Evolutionary conservation across 306 rosid species (phyloP).

Genomic region (Prinsepia uniflora): DNA sequence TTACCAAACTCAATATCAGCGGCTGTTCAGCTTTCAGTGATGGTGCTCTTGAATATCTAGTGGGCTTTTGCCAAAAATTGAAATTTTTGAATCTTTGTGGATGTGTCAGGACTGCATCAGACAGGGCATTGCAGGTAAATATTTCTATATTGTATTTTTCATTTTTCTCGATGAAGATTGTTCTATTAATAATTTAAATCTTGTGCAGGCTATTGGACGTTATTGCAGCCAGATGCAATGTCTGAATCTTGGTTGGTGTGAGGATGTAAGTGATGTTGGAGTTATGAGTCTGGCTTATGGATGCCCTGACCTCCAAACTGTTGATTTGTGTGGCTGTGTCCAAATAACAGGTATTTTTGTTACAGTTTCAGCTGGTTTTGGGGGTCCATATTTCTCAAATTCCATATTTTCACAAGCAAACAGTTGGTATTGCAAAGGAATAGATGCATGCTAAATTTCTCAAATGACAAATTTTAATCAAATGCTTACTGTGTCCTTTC

Average conservation of each 20-base stretch:
- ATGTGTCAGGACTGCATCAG: conserved; percentile 70
- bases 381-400: background rate
- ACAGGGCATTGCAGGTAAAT: conserved; percentile 76
- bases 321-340: conserved; percentile 84
- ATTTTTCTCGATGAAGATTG: background rate
- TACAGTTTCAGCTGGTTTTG: background rate
- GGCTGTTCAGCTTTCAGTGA: conserved; percentile 83
- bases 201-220: conserved; percentile 72
- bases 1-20: conserved; percentile 70
- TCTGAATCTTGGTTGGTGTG: conserved; percentile 96
- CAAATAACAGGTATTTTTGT: conserved; percentile 67
- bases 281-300: conserved; percentile 80
- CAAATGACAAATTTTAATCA: background rate
- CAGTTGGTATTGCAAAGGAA: background rate
- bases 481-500: background rate
- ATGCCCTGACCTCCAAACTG: conserved; percentile 79
- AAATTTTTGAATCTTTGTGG: conserved; percentile 84
- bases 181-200: background rate
- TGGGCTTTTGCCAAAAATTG: conserved; percentile 60
- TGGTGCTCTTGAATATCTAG: conserved; percentile 68
- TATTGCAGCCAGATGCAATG: conserved; percentile 72
- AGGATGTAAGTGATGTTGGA: conserved; percentile 71
- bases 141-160: background rate
- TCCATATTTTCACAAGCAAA: background rate
- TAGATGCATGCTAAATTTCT: background rate